These are phyloP conservation scores for Boletales sp. DNA, from an alignment of 768 basidiomycete species.

Conservation along the genomic window DNA sequence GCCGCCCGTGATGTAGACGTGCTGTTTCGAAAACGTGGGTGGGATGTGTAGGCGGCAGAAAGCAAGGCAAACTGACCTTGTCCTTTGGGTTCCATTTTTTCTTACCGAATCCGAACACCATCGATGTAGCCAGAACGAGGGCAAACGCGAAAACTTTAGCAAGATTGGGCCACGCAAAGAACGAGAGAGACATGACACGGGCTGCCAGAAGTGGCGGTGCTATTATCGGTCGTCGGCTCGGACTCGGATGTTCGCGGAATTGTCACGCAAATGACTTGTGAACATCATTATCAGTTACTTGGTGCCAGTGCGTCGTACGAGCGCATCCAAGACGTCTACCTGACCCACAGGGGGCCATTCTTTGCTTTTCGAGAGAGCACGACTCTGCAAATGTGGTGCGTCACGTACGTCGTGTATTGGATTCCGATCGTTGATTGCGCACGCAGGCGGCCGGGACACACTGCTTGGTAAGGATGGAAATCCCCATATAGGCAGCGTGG, in stretches of 20 bases:
- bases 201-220: neutral
- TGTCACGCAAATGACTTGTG: too few relatives aligned
- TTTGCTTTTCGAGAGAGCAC: constrained; percentile 55
- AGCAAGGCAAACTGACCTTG: constrained; percentile 25
- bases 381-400: constrained; percentile 54
- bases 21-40: constrained; percentile 40
- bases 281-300: too few relatives aligned
- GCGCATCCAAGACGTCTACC: constrained; percentile 57
- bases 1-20: constrained; percentile 84
- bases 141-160: constrained; percentile 10
- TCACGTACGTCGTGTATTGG: neutral
- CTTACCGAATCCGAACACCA: constrained; percentile 22
- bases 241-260: too few relatives aligned
- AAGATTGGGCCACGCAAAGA: neutral
- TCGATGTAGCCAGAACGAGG: constrained; percentile 7
- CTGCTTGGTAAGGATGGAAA: constrained; percentile 48
- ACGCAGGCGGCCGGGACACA: constrained; percentile 46
- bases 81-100: constrained; percentile 49
- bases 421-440: neutral
- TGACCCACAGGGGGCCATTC: constrained; percentile 53
- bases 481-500: constrained; percentile 58
- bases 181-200: neutral
- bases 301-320: constrained; percentile 45
- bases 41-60: neutral
- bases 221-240: too few relatives aligned